Base-by-base conservation (phyloP, 495 filamentous ascomycete genomes). In the Apodospora peruviana region DNA sequence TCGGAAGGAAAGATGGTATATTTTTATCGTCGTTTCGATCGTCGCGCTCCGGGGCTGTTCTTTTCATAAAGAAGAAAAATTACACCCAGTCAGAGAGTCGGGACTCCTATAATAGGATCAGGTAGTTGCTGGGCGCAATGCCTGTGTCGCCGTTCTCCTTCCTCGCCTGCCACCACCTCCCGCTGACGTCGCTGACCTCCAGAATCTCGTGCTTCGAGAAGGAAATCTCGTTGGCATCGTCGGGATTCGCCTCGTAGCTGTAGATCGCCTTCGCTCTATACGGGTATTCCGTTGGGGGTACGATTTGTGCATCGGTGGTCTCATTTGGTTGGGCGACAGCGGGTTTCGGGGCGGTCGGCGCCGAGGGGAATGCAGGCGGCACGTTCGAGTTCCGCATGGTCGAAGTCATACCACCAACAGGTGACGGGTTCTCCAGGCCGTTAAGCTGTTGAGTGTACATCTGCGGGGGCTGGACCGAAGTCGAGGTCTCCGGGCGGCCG, bases 201-300 rank as follows among this genome's bases (percentile, higher is more conserved):
- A 98, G 75, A 47, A 96, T 88, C 68, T 98, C 93, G 57, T 97
- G 88, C 70, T 97, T 97, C 40, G 82, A 76, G 76, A 98, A 98
- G 55, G 87, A 91, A 52, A 98, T 97, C 68, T 98, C 93, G 66
- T 98, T 97, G 39, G 90, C 90, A 59, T 98, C 67, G 56, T 97
- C 91, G 2, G 93, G 93, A 63, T 97, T 97, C 46, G 93, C 93
- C 61, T 97, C 91, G 70, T 98, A 98, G 53, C 85, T 90, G 73
- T 97, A 98, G 62, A 98, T 98, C 36, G 93, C 93, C 78, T 96
- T 96, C 5, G 93, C 93, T 21, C 86, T 83, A 65, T 97, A 97
- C 8, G 91, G 93, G 69, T 98, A 98, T 59, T 97, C 94, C 37
- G 88, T 91, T 1, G 90, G 87, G 23, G 81, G 81, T 1, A 83